Conservation (phyloP, 768 basidiomycete genomes). For the Russula dissimulans region DNA sequence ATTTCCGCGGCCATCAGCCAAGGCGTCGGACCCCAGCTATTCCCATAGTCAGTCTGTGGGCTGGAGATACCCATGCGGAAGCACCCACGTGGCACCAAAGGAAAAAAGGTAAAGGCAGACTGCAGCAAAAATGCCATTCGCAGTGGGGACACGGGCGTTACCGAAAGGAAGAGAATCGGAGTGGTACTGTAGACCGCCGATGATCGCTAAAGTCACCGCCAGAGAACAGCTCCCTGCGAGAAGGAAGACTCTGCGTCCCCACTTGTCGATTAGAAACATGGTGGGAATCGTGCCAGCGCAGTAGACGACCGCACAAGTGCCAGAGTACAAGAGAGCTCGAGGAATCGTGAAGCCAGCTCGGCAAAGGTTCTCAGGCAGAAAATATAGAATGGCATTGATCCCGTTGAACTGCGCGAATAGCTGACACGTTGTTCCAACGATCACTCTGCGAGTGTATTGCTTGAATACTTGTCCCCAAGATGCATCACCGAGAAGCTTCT, state of each 20-base stretch:
- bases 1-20: slow-evolving; percentile 29
- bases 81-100: slow-evolving; percentile 39
- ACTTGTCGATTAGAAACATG: slow-evolving; percentile 43
- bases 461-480: slow-evolving; percentile 42
- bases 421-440: slow-evolving; percentile 47
- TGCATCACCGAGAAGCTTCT: slow-evolving; percentile 32
- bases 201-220: slow-evolving; percentile 37
- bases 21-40: slow-evolving; percentile 29
- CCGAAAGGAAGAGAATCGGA: slow-evolving; percentile 34
- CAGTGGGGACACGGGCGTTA: slow-evolving; percentile 23
- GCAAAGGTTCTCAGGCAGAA: slow-evolving; percentile 43
- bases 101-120: slow-evolving; percentile 51
- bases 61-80: slow-evolving; percentile 7
- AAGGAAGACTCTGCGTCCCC: slow-evolving; percentile 44
- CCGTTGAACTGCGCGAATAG: slow-evolving; percentile 46
- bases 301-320: slow-evolving; percentile 40
- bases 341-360: slow-evolving; percentile 40
- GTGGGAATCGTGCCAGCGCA: slow-evolving; percentile 44
- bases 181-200: slow-evolving; percentile 43
- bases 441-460: slow-evolving; percentile 39
- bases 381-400: slow-evolving; percentile 50
- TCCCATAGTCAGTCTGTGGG: slow-evolving; percentile 7
- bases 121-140: slow-evolving; percentile 33
- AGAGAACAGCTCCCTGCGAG: slow-evolving; percentile 38
- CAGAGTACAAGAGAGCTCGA: slow-evolving; percentile 37